These are phyloP conservation scores for Aegilops longissima DNA, from an alignment of 176 grass and related monocot species.

Conservation along the genomic window DNA sequence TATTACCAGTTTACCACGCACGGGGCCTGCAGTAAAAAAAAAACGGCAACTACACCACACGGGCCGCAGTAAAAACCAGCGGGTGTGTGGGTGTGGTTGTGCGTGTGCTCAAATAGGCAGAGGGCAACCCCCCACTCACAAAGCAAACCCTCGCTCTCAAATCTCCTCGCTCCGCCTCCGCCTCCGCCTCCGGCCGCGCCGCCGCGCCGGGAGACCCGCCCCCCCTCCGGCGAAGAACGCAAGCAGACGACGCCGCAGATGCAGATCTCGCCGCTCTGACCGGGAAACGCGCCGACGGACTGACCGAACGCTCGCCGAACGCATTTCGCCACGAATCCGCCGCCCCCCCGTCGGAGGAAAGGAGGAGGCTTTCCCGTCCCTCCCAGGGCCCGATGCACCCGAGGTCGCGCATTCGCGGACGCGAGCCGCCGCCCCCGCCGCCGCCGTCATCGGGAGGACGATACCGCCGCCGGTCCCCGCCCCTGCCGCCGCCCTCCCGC, in stretches of 20 bases:
- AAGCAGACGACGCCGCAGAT: background rate
- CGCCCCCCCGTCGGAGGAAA: no score
- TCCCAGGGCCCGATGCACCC: background rate
- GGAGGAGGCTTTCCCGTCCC: no score
- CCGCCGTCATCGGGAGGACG: constrained; percentile 10
- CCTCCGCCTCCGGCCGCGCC: no score
- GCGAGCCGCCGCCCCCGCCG: background rate
- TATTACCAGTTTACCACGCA: background rate
- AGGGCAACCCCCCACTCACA: background rate
- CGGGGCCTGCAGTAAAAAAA: background rate
- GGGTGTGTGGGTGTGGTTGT: background rate
- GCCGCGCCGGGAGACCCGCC: background rate
- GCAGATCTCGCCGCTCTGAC: background rate
- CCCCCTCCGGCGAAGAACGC: background rate
- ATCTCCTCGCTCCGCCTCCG: background rate
- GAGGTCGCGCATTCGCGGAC: background rate
- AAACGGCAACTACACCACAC: no score
- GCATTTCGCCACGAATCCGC: background rate
- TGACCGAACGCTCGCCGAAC: background rate
- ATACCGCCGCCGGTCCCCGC: constrained; percentile 30
- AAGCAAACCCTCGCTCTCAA: background rate
- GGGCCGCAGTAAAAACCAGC: no score
- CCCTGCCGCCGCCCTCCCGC: background rate
- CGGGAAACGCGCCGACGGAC: background rate
- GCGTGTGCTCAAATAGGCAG: background rate